Conservation (phyloP, 495 filamentous ascomycete species). For the Tetracladium setigerum region DNA sequence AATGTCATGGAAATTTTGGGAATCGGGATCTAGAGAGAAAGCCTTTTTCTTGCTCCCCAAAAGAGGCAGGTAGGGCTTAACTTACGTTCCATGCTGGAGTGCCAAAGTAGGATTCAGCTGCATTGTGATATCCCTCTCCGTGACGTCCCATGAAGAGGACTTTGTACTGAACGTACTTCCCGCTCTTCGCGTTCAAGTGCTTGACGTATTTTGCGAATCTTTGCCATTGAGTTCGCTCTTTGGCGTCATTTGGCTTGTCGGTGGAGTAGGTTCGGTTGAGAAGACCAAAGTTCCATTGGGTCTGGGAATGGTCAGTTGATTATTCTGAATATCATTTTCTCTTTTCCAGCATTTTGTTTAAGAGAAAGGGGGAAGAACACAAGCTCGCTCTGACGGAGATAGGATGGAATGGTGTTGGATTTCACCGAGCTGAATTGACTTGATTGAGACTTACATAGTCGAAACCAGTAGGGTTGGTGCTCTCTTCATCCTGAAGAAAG, state of each 20-base stretch:
- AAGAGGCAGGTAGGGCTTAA: conserved; percentile 3
- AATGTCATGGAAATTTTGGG: not conserved
- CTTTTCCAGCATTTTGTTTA: no score
- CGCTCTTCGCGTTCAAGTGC: conserved; percentile 41
- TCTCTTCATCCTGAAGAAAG: conserved; percentile 60
- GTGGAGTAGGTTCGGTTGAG: conserved; percentile 51
- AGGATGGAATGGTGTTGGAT: no score
- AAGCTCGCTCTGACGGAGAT: no score
- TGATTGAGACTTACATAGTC: conserved; percentile 53
- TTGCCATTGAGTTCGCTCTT: conserved; percentile 53
- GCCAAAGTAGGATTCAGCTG: conserved; percentile 56
- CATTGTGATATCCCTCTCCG: conserved; percentile 64
- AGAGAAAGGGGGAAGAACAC: no score
- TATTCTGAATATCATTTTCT: no score
- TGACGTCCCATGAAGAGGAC: conserved; percentile 63
- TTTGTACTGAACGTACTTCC: conserved; percentile 51
- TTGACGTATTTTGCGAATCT: conserved; percentile 52
- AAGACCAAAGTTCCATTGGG: conserved; percentile 56
- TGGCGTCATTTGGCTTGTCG: conserved; percentile 29
- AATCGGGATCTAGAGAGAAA: not conserved
- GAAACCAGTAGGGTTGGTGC: conserved; percentile 55
- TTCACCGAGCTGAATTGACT: no score
- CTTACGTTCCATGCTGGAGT: conserved; percentile 61
- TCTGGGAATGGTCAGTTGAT: conserved; percentile 26
- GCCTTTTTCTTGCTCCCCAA: not conserved